Percentiles rank a stretch among this genome's conserved stretches.
These are phyloP conservation scores for Sonneratia caseolaris DNA, from an alignment of 345 rosid genomes.

Conservation along the genomic window DNA sequence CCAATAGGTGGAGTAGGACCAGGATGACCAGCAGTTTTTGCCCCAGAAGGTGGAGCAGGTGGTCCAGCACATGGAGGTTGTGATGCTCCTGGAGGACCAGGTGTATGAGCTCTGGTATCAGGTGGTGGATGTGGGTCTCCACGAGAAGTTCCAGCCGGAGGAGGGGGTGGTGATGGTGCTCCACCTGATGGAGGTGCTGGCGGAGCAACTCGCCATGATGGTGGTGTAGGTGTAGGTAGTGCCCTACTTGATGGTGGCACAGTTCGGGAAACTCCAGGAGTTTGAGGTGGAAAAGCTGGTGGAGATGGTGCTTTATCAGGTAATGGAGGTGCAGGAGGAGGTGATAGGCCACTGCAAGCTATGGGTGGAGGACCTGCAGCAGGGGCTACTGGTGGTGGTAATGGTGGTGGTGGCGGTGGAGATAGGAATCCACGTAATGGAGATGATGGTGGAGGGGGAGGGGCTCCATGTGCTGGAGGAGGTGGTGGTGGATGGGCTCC, in stretches of 20 bases:
- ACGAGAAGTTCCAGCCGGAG: too few species aligned
- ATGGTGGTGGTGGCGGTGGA: constrained; percentile 15
- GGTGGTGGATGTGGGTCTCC: constrained; percentile 34
- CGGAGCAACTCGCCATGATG: too few species aligned
- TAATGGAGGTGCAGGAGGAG: constrained; percentile 20
- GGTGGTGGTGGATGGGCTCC: constrained; percentile 7
- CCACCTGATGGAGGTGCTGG: too few species aligned
- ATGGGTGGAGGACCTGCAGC: constrained; percentile 16
- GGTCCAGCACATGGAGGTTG: constrained; percentile 57
- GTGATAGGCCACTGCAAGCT: constrained; percentile 8
- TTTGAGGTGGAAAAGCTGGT: too few species aligned
- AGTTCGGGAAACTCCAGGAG: constrained; percentile 23
- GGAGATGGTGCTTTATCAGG: too few species aligned
- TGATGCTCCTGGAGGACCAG: constrained; percentile 49
- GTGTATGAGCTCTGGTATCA: constrained; percentile 48
- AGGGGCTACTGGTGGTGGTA: constrained; percentile 15
- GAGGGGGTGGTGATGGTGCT: too few species aligned
- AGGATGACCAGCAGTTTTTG: constrained; percentile 34
- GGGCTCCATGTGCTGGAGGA: not conserved
- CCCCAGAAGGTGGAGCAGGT: constrained; percentile 67
- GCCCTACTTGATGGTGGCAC: constrained; percentile 54
- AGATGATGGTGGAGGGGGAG: too few species aligned
- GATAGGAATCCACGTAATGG: constrained; percentile 11
- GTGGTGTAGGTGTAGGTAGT: constrained; percentile 23
- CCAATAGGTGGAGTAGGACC: constrained; percentile 12